phyloP scores from a whole-genome alignment of 2,329 filamentous ascomycete species.

The Xylariaceae sp. region DNA sequence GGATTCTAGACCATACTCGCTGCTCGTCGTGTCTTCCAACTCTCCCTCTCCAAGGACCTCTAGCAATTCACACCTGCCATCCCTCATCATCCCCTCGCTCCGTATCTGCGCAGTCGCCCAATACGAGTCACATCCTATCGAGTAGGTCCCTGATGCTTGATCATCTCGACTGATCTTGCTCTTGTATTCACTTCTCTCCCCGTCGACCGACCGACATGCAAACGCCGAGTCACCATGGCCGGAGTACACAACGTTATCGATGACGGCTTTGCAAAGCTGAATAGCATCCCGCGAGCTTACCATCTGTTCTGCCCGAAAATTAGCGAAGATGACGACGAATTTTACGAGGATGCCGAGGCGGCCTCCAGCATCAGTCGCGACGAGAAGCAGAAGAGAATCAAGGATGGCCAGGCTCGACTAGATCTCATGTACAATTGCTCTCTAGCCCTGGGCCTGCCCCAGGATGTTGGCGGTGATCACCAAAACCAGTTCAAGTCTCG shows the following conservation, averaged over 20 bases:
- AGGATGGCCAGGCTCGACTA: constrained; percentile 51
- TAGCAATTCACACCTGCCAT: not conserved
- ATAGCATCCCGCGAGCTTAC: constrained; percentile 15
- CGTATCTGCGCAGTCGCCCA: not conserved
- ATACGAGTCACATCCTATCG: not conserved
- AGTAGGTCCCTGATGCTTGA: not conserved
- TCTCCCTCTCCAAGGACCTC: not conserved
- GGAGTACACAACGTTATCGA: constrained; percentile 25
- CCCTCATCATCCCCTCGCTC: not conserved
- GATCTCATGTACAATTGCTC: constrained; percentile 62
- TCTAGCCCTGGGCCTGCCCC: constrained; percentile 62
- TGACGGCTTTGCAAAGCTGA: constrained; percentile 26
- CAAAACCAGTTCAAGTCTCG: constrained; percentile 54
- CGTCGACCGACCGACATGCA: constrained; percentile 22
- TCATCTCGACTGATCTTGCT: not conserved
- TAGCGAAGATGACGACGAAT: constrained; percentile 55
- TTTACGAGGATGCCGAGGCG: constrained; percentile 54
- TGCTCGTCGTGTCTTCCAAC: not conserved
- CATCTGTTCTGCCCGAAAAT: constrained; percentile 67
- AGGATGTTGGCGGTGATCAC: constrained; percentile 55
- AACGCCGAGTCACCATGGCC: constrained; percentile 26
- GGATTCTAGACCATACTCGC: not conserved
- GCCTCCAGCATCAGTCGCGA: constrained; percentile 44
- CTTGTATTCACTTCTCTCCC: not conserved
- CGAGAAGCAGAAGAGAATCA: constrained; percentile 49